Percentiles rank a stretch among this genome's conserved stretches.
These are phyloP conservation scores for Mortierella sp. DNA, from an alignment of 371 early-diverging fungal species.

Conservation along the genomic window DNA sequence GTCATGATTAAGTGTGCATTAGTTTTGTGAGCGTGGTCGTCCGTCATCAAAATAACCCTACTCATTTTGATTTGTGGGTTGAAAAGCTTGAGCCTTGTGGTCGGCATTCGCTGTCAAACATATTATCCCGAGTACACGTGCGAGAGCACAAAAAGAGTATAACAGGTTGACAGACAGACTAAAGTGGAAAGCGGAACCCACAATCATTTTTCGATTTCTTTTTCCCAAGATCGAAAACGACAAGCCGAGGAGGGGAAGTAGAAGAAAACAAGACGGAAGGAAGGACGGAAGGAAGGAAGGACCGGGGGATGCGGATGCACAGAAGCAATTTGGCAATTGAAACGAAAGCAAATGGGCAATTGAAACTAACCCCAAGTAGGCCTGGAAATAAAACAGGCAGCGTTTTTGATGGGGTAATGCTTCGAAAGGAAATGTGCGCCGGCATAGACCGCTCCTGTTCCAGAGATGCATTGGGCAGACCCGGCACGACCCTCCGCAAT, in stretches of 20 bases:
- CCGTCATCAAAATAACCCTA: not conserved
- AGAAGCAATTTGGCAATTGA: too few relatives aligned
- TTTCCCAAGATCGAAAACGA: not conserved
- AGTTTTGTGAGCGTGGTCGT: not conserved
- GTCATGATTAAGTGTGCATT: slow-evolving; percentile 12
- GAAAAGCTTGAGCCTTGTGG: not conserved
- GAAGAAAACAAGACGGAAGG: too few relatives aligned
- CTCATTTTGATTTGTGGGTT: not conserved
- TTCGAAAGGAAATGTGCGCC: slow-evolving; percentile 87
- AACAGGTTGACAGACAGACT: slow-evolving; percentile 1
- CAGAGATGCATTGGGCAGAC: slow-evolving; percentile 94
- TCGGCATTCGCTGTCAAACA: not conserved
- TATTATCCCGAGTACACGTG: slow-evolving; percentile 10
- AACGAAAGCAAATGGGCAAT: not conserved
- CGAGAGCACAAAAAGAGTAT: not conserved
- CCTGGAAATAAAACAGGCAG: slow-evolving; percentile 86
- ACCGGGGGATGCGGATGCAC: too few relatives aligned
- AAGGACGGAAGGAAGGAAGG: too few relatives aligned
- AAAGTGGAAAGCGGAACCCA: not conserved
- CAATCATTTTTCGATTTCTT: not conserved
- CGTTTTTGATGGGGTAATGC: slow-evolving; percentile 74
- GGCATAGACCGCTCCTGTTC: slow-evolving; percentile 93
- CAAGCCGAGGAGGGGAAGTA: not conserved
- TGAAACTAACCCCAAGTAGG: slow-evolving; percentile 93
- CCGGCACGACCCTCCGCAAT: slow-evolving; percentile 79